Evolutionary conservation across 768 basidiomycete genomes (phyloP), one percentile per base, ranked within the genome.

Genomic region (Suillus spraguei): DNA sequence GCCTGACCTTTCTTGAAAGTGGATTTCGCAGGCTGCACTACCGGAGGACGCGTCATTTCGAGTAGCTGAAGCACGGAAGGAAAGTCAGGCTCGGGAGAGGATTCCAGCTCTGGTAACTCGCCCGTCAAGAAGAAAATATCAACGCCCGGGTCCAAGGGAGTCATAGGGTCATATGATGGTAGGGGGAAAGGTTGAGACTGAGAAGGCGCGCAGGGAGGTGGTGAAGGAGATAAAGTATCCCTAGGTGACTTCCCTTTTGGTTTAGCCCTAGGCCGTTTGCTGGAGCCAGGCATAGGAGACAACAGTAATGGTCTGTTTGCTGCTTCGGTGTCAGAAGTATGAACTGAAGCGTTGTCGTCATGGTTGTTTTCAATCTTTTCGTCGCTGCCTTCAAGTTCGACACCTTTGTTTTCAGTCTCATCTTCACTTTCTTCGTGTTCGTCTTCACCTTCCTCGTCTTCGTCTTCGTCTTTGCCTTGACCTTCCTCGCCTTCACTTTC

Each of bases 141-240:
- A 28, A 63, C 60, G 38, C 59, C 60, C 16, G 61, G 62, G 59
- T 60, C 58, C 11, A 60, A 41, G 32, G 59, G 17, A 10, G 38
- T 32, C 13, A 60, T 35, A 22, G 62, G 62, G 9, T 60, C 32
- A 28, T 46, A 59, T 24, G 59, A 47, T 8, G 66, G 56, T 32
- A 38, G 47, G 39, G 39, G 63, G 61, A 63, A 66, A 39, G 44
- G 69, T 62, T 47, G 72, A 64, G 63, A 72, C 71, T 16, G 72
- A 69, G 55, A 62, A 22, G 67, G 54, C 24, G 54, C 60, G 17
- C 64, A 66, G 7, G 61, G 32, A 5, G 44, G 47, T 58, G 52
- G 55, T 10, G 8, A 67, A 3, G 62, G 35, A 5, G 44, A 35
- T 58, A 8, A 16, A 24, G 22, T 56, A 56, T 22, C n/a, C 33